Percentiles rank a stretch among this genome's conserved stretches.
Conservation (phyloP, 352 stramenopile genomes). For the Pythium apleroticum region DNA sequence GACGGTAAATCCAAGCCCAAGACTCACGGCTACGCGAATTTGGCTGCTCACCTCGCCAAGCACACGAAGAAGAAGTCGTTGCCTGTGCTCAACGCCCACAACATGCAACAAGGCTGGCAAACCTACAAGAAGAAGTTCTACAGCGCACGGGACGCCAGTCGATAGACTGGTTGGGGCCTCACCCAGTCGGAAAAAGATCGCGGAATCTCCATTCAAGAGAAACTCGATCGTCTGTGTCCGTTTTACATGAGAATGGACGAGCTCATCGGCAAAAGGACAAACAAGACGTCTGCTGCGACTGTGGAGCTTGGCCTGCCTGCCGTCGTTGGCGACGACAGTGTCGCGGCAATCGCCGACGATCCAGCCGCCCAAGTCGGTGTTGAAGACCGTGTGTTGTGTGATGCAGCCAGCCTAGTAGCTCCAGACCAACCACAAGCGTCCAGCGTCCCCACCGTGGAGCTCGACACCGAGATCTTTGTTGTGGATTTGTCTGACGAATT, state of each 20-base stretch:
- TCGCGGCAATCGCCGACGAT: too few relatives aligned
- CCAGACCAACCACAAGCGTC: too few relatives aligned
- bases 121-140: background rate
- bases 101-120: constrained; percentile 2
- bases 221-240: background rate
- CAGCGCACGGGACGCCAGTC: background rate
- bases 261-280: background rate
- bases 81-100: background rate
- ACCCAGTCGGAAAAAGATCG: background rate
- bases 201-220: background rate
- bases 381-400: too few relatives aligned
- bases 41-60: background rate
- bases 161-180: background rate
- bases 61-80: background rate
- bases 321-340: too few relatives aligned
- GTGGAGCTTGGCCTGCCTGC: background rate
- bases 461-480: too few relatives aligned
- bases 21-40: background rate
- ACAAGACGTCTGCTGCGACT: background rate
- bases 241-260: background rate
- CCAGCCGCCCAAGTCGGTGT: too few relatives aligned
- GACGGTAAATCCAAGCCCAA: background rate
- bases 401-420: too few relatives aligned
- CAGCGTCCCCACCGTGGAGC: too few relatives aligned
- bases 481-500: too few relatives aligned